phyloP scores from a whole-genome alignment of 345 rosid genomes.

The Populus deltoides region DNA sequence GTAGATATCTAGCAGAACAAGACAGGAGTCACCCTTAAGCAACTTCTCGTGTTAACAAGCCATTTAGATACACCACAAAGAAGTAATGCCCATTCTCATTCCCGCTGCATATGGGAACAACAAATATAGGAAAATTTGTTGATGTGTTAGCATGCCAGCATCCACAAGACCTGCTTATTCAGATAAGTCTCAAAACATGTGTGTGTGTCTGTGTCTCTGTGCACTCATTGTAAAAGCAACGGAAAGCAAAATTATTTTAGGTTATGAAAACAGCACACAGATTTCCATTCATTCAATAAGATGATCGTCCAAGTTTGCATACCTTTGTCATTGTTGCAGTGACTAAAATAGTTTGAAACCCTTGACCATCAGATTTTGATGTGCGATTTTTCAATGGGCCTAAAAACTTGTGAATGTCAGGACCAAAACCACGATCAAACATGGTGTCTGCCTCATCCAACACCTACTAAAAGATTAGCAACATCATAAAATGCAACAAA shows the following conservation, averaged over 20 bases:
- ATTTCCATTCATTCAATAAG: not conserved
- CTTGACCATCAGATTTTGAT: constrained; percentile 56
- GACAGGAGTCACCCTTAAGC: too few species aligned
- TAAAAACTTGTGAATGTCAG: constrained; percentile 86
- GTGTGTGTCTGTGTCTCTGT: too few species aligned
- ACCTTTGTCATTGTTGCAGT: constrained; percentile 94
- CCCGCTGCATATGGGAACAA: not conserved
- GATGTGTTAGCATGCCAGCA: not conserved
- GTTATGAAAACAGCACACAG: not conserved
- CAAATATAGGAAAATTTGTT: not conserved
- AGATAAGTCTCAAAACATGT: not conserved
- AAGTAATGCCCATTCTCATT: not conserved
- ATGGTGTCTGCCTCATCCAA: constrained; percentile 98
- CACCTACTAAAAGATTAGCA: constrained; percentile 48
- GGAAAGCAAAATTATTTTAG: not conserved
- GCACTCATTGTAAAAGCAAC: not conserved
- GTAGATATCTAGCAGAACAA: too few species aligned
- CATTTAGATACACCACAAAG: not conserved
- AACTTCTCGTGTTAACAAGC: not conserved
- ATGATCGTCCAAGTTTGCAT: constrained; percentile 9
- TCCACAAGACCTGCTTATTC: not conserved
- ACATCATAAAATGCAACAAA: constrained; percentile 19
- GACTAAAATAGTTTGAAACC: constrained; percentile 84
- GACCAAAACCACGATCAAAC: constrained; percentile 98
- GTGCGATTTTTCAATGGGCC: constrained; percentile 79